These are phyloP conservation scores for Juglanconis oblonga DNA, from an alignment of 2,329 filamentous ascomycete species.

Conservation along the genomic window DNA sequence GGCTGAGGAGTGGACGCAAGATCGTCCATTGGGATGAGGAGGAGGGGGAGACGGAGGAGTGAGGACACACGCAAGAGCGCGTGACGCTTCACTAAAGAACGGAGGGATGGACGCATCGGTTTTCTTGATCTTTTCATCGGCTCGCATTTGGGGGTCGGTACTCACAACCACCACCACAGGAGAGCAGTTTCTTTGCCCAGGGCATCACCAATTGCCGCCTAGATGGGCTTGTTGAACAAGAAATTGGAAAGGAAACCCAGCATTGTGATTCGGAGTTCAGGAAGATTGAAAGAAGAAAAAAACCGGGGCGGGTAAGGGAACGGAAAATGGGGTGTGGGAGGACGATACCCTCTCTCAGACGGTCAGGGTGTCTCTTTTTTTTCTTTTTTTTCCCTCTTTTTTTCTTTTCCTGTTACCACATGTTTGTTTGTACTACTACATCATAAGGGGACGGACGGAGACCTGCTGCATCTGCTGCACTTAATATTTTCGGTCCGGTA, in stretches of 20 bases:
- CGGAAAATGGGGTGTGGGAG: background rate
- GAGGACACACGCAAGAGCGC: background rate
- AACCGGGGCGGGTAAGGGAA: background rate
- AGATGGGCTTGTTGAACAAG: background rate
- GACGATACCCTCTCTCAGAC: background rate
- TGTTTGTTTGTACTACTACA: too few species aligned
- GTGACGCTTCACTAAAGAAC: too few species aligned
- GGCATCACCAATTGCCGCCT: background rate
- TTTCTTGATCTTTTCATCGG: too few species aligned
- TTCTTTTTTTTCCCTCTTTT: background rate
- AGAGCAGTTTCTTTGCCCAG: background rate
- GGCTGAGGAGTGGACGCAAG: constrained; percentile 1
- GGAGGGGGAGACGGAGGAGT: background rate
- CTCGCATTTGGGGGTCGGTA: background rate
- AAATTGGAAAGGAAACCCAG: background rate
- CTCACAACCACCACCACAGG: background rate
- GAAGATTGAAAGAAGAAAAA: background rate
- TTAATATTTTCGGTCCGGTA: background rate
- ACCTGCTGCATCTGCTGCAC: background rate
- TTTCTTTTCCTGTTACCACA: background rate
- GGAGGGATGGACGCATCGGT: too few species aligned
- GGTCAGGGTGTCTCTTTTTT: background rate
- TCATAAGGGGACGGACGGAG: background rate
- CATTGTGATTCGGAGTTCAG: background rate
- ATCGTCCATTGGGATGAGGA: background rate